phyloP scores from a whole-genome alignment of 441 rosid genomes.

The Oxalis stricta region DNA sequence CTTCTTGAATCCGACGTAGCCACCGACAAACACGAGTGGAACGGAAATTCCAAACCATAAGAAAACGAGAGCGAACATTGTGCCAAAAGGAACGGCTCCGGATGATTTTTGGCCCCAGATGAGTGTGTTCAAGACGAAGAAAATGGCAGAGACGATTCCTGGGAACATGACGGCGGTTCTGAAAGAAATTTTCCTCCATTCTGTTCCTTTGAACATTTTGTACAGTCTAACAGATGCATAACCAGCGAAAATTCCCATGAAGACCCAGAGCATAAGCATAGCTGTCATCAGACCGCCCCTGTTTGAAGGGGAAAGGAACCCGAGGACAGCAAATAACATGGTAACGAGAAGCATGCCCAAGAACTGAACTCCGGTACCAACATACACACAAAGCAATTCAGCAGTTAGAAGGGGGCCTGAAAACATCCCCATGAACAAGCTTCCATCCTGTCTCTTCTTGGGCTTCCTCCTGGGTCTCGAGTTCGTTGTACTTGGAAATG shows the following conservation, averaged over 20 bases:
- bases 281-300: slow-evolving; percentile 65
- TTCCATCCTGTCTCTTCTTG: slow-evolving; percentile 95
- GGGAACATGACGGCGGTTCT: slow-evolving; percentile 57
- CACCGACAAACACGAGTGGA: slow-evolving; percentile 47
- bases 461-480: slow-evolving; percentile 91
- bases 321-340: slow-evolving; percentile 49
- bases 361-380: slow-evolving; percentile 57
- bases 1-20: slow-evolving; percentile 43
- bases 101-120: slow-evolving; percentile 66
- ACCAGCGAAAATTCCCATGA: slow-evolving; percentile 61
- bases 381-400: slow-evolving; percentile 49
- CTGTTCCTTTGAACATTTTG: slow-evolving; percentile 50
- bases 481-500: slow-evolving; percentile 80
- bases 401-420: slow-evolving; percentile 48
- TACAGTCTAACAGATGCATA: slow-evolving; percentile 42
- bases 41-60: slow-evolving; percentile 62
- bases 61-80: slow-evolving; percentile 53
- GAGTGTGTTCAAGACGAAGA: slow-evolving; percentile 43
- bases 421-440: slow-evolving; percentile 85
- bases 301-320: slow-evolving; percentile 55
- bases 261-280: slow-evolving; percentile 54
- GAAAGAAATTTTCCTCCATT: slow-evolving; percentile 47
- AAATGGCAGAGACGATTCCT: slow-evolving; percentile 37
- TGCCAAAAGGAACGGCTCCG: slow-evolving; percentile 57
- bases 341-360: slow-evolving; percentile 52